phyloP scores from a whole-genome alignment of 306 rosid species.

The Echinosophora koreensis region DNA sequence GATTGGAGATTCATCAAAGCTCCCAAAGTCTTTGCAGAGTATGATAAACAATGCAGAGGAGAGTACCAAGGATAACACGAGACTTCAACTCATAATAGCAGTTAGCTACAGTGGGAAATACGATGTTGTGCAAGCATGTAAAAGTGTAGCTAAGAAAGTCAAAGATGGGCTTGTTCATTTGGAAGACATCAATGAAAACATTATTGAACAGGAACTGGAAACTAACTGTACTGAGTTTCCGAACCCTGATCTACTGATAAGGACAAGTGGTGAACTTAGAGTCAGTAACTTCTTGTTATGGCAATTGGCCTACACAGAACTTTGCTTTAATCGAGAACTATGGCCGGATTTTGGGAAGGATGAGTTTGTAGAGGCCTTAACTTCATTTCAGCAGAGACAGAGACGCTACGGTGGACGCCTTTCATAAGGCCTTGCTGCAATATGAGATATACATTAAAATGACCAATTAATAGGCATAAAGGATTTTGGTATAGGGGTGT shows the following conservation, averaged over 20 bases:
- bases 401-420: slow-evolving; percentile 72
- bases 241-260: slow-evolving; percentile 75
- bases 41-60: slow-evolving; percentile 57
- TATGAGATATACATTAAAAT: too few relatives aligned
- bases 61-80: slow-evolving; percentile 53
- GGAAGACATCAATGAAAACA: slow-evolving; percentile 65
- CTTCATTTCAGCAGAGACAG: slow-evolving; percentile 73
- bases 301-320: slow-evolving; percentile 86
- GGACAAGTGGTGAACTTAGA: slow-evolving; percentile 86
- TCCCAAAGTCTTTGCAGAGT: slow-evolving; percentile 53
- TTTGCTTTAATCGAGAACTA: slow-evolving; percentile 56
- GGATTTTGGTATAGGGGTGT: too few relatives aligned
- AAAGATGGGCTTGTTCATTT: slow-evolving; percentile 56
- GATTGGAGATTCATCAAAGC: slow-evolving; percentile 76
- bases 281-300: slow-evolving; percentile 86
- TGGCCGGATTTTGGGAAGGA: slow-evolving; percentile 87
- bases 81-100: slow-evolving; percentile 72
- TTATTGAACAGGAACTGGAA: slow-evolving; percentile 73
- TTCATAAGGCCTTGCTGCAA: too few relatives aligned
- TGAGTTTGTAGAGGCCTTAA: slow-evolving; percentile 69
- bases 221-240: slow-evolving; percentile 81
- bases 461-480: too few relatives aligned
- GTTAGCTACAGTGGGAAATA: slow-evolving; percentile 80
- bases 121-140: slow-evolving; percentile 86
- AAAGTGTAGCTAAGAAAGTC: slow-evolving; percentile 61